Evolutionary conservation across 768 basidiomycete genomes (phyloP).

Genomic region (Psilocybe subaeruginosa): DNA sequence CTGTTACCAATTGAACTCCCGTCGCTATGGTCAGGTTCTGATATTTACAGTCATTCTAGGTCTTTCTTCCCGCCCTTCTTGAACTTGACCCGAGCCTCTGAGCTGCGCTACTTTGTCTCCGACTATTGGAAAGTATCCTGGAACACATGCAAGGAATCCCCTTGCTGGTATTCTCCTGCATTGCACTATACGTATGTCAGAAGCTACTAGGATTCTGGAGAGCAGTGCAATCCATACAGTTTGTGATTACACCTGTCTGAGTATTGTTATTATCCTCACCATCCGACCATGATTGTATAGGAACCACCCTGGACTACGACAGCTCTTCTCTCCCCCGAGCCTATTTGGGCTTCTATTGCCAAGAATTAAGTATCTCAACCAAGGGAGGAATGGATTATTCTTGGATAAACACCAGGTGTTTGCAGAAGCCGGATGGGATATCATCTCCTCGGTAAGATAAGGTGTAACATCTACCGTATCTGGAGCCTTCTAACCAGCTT

Average conservation of each 20-base stretch:
- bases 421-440: conserved; percentile 7
- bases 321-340: conserved; percentile 3
- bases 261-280: neutral
- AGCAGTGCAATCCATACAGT: conserved; percentile 5
- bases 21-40: neutral
- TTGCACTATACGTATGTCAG: conserved; percentile 6
- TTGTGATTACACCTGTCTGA: neutral
- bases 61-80: no score
- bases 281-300: neutral
- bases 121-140: neutral
- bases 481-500: no score
- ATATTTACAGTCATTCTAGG: no score
- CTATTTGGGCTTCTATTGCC: conserved; percentile 3
- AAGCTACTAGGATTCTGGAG: neutral
- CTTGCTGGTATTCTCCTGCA: neutral
- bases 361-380: conserved; percentile 5
- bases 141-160: conserved; percentile 16
- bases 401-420: neutral
- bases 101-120: neutral
- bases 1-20: neutral
- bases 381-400: conserved; percentile 8
- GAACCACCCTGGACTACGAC: conserved; percentile 9
- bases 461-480: no score
- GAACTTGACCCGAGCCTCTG: no score
- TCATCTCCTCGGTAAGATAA: conserved; percentile 3